Evolutionary conservation across 2,329 filamentous ascomycete species (phyloP), one percentile per base, ranked within the genome.

Genomic region (Geosmithia morbida): DNA sequence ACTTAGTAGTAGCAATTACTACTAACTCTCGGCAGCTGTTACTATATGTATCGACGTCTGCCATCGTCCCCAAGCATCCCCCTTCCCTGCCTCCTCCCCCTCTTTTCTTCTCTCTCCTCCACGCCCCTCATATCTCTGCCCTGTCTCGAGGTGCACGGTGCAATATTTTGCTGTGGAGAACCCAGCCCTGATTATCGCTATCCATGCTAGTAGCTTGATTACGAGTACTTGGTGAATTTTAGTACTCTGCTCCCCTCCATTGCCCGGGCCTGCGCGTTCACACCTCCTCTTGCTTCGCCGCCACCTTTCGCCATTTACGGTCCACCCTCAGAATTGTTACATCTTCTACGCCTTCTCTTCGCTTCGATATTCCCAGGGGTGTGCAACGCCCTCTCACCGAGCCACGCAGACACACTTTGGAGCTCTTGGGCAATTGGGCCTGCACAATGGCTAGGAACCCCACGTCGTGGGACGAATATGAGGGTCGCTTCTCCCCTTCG

Each of bases 391-490:
- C 13, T 13, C 33, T 37, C 33, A 37, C 11, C 33, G 3, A 37
- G 14, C 6, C 33, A 37, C 33, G 3, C 33, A 37, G 6, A 11
- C 13, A 16, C 33, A 37, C 33, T 5, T 37, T 16, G 33, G 33
- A 37, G 10, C 33, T 37, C 10, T 37, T 37, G 33, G 33, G 14
- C 33, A 16, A 37, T 13, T 37, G 14, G 14, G 33, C 33, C 58
- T 49, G 53, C 55, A 29, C 55, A 29, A 48, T 50, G 20, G 52
- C 57, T 48, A 56, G 59, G 44, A 69, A 68, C 54, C 66, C 67
- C 47, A 57, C 64, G 37, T 68, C 60, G 48, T 72, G 69, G 69
- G 66, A 69, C 54, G 64, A 70, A 53, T 69, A 71, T 53, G 65
- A 69, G 43, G 64, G 67, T 26, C 62, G 66, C 17, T 55, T 58